Evolutionary conservation across 345 rosid species (phyloP).

Genomic region (Eucalyptus decipiens): DNA sequence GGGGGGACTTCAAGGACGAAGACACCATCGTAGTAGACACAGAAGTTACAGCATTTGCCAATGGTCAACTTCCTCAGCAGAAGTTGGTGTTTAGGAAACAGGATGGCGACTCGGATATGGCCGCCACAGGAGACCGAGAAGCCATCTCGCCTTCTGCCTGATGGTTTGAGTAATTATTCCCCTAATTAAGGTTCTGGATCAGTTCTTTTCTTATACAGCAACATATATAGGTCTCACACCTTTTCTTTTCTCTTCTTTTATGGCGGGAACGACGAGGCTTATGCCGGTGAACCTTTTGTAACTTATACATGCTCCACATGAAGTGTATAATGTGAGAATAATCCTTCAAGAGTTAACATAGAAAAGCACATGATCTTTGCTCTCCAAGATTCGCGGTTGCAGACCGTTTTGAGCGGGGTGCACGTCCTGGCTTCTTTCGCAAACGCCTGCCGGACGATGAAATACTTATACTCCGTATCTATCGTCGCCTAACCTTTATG

Average conservation of each 20-base stretch:
- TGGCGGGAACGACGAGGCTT: background rate
- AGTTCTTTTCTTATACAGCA: background rate
- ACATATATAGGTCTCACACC: background rate
- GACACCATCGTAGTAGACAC: conserved; percentile 61
- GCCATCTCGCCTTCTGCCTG: background rate
- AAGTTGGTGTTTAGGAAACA: conserved; percentile 63
- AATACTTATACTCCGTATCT: background rate
- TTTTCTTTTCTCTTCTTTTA: background rate
- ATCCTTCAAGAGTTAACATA: background rate
- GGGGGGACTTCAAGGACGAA: conserved; percentile 88
- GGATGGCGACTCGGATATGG: conserved; percentile 1
- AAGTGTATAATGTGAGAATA: background rate
- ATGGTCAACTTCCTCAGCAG: conserved; percentile 80
- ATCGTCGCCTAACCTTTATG: background rate
- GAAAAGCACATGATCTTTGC: background rate
- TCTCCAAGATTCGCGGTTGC: background rate
- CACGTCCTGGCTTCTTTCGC: background rate
- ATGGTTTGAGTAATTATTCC: background rate
- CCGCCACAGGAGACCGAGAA: conserved; percentile 21
- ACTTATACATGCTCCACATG: background rate
- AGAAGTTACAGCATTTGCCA: conserved; percentile 53
- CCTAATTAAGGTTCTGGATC: background rate
- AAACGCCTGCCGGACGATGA: background rate
- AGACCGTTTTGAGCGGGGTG: background rate
- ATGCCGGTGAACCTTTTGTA: background rate